These are phyloP conservation scores for Daedaleopsis nitida DNA, from an alignment of 768 basidiomycete genomes.

Conservation along the genomic window DNA sequence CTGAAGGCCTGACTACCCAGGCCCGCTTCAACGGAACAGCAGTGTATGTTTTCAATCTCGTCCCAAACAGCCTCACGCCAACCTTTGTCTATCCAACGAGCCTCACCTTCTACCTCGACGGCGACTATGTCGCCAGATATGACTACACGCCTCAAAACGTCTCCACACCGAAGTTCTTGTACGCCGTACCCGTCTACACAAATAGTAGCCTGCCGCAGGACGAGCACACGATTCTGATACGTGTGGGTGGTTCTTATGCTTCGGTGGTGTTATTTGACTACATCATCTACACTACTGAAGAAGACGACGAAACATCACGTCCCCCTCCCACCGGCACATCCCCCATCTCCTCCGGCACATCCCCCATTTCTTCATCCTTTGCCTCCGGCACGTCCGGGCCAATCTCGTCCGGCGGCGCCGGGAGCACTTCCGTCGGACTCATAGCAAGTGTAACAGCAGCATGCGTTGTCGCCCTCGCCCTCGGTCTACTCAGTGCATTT, in stretches of 20 bases:
- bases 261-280: conserved; percentile 9
- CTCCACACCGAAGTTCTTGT: background rate
- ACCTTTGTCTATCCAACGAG: conserved; percentile 11
- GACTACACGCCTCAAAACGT: background rate
- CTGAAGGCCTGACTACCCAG: background rate
- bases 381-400: too few relatives aligned
- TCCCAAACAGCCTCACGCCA: background rate
- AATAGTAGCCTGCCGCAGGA: background rate
- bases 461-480: too few relatives aligned
- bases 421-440: too few relatives aligned
- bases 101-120: conserved; percentile 17
- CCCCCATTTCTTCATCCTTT: too few relatives aligned
- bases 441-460: too few relatives aligned
- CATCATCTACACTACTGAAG: conserved; percentile 2
- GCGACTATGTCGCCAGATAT: background rate
- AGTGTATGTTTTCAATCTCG: conserved; percentile 6
- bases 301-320: too few relatives aligned
- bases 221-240: conserved; percentile 1
- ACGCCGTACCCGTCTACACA: conserved; percentile 1
- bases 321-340: too few relatives aligned
- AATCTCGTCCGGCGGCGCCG: too few relatives aligned
- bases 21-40: conserved; percentile 13
- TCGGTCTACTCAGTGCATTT: too few relatives aligned
- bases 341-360: too few relatives aligned
- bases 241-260: background rate